Conservation (phyloP, 164 flowering plant genomes). For the Piper longum region DNA sequence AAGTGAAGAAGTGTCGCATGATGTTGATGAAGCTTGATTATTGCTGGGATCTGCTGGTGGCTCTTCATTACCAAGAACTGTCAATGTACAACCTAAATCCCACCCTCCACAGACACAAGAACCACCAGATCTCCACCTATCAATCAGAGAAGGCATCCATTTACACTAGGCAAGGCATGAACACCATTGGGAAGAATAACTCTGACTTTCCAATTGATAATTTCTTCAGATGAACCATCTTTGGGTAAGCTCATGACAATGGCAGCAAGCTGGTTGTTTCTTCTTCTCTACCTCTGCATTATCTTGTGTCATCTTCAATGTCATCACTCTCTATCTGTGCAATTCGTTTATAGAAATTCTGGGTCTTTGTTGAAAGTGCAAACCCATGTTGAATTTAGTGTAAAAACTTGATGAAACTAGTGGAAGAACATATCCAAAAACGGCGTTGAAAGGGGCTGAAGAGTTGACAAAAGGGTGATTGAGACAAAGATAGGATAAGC, state of each 20-base stretch:
- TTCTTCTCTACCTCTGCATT: too few species aligned
- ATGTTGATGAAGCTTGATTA: constrained; percentile 6
- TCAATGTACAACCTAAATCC: constrained; percentile 77
- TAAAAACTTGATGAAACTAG: too few species aligned
- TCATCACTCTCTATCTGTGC: too few species aligned
- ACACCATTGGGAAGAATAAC: constrained; percentile 67
- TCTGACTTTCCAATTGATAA: constrained; percentile 11
- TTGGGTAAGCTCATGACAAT: constrained; percentile 32
- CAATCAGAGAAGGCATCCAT: constrained; percentile 53
- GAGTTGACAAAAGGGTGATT: too few species aligned
- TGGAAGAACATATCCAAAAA: too few species aligned
- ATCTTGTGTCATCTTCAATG: too few species aligned
- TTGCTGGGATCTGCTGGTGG: constrained; percentile 2
- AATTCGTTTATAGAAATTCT: too few species aligned
- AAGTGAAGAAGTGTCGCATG: constrained; percentile 5
- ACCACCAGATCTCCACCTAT: constrained; percentile 81
- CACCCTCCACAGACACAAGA: constrained; percentile 96
- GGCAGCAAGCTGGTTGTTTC: constrained; percentile 61
- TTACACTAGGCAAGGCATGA: constrained; percentile 51
- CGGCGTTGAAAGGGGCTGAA: too few species aligned
- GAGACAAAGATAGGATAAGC: too few species aligned
- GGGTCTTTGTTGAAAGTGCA: too few species aligned
- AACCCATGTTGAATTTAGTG: too few species aligned
- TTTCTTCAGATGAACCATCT: constrained; percentile 3
- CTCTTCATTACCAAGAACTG: constrained; percentile 29